Evolutionary conservation across 805 yeast species (phyloP).

Genomic region (Kluyveromyces starmeri): DNA sequence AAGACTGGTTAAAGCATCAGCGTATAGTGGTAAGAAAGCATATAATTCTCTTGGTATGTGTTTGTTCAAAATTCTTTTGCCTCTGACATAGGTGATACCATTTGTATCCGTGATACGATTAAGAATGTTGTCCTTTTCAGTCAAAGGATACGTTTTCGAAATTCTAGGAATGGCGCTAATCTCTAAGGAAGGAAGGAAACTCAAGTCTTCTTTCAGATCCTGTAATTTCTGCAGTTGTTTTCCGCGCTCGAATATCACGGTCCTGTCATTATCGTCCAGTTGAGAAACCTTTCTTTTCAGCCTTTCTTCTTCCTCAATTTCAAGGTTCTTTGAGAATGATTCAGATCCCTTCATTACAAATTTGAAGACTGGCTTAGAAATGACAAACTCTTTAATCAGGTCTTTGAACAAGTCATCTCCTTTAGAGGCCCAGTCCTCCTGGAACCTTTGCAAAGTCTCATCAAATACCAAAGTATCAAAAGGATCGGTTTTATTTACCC

Average conservation of each 20-base stretch:
- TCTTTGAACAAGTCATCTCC: slow-evolving; percentile 54
- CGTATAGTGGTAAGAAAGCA: slow-evolving; percentile 67
- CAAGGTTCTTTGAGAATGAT: slow-evolving; percentile 41
- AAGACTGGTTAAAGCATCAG: slow-evolving; percentile 70
- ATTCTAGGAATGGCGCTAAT: slow-evolving; percentile 61
- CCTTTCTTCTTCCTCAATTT: slow-evolving; percentile 47
- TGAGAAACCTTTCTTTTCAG: slow-evolving; percentile 35
- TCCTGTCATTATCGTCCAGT: slow-evolving; percentile 48
- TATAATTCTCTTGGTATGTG: slow-evolving; percentile 52
- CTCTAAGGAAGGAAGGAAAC: slow-evolving; percentile 70
- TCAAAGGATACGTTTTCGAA: slow-evolving; percentile 35
- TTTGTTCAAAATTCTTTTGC: slow-evolving; percentile 48
- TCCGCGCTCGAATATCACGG: slow-evolving; percentile 53
- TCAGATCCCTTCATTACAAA: slow-evolving; percentile 71
- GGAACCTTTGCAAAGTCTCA: slow-evolving; percentile 48
- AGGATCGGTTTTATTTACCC: slow-evolving; percentile 80
- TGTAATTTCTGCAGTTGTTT: slow-evolving; percentile 52
- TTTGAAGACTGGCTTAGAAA: slow-evolving; percentile 50
- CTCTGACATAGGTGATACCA: slow-evolving; percentile 70
- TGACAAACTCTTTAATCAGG: slow-evolving; percentile 44
- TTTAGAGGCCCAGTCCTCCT: slow-evolving; percentile 42
- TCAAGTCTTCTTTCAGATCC: slow-evolving; percentile 58
- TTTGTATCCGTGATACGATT: slow-evolving; percentile 61
- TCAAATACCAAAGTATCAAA: slow-evolving; percentile 60
- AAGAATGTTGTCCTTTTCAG: slow-evolving; percentile 29